Conservation (phyloP, 495 filamentous ascomycete species). For the Aspergillus affinis region DNA sequence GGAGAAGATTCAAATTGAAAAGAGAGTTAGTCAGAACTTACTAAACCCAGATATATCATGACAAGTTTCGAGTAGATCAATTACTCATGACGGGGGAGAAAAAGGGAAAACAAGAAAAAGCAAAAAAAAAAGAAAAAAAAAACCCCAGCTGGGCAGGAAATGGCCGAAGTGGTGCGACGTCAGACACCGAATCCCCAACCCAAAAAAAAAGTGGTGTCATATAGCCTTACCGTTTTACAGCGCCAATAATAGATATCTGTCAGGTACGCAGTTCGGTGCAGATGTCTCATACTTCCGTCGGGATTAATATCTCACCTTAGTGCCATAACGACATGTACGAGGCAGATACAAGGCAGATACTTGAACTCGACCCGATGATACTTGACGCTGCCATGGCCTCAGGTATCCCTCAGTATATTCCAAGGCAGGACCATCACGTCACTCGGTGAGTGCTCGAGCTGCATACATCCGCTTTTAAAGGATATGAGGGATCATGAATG, state of each 20-base stretch:
- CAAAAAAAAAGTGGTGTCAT: background rate
- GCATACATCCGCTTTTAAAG: background rate
- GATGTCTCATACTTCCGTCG: slow-evolving; percentile 8
- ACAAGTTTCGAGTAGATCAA: background rate
- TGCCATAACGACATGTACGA: background rate
- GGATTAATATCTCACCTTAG: slow-evolving; percentile 4
- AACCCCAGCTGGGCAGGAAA: slow-evolving; percentile 8
- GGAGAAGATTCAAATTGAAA: background rate
- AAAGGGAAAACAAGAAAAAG: too few species aligned
- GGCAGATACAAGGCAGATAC: background rate
- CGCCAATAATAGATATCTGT: slow-evolving; percentile 20
- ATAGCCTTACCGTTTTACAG: slow-evolving; percentile 16
- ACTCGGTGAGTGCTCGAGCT: background rate
- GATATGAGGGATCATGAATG: background rate
- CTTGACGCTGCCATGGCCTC: too few species aligned
- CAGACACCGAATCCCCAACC: slow-evolving; percentile 12
- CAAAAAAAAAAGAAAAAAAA: background rate
- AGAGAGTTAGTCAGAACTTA: background rate
- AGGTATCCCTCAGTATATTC: too few species aligned
- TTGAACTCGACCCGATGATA: too few species aligned
- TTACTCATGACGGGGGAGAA: background rate
- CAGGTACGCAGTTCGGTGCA: slow-evolving; percentile 20
- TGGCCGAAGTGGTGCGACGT: slow-evolving; percentile 12
- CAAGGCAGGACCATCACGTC: background rate
- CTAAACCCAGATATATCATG: background rate